Conservation (phyloP, 306 rosid species). For the Malus orientalis region DNA sequence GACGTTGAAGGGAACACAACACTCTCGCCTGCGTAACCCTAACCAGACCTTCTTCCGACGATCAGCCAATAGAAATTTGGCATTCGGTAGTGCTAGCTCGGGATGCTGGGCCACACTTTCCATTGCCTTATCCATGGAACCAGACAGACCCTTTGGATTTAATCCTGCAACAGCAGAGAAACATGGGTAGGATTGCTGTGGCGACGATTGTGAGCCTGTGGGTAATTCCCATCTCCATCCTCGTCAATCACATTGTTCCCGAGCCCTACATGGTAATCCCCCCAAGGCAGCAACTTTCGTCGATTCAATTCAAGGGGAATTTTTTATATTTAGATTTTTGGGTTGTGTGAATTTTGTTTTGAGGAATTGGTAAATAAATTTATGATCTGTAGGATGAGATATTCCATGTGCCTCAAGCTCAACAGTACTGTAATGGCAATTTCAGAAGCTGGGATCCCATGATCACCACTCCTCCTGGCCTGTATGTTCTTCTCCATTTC, state of each 20-base stretch:
- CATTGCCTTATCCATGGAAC: not conserved
- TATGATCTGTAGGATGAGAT: slow-evolving; percentile 75
- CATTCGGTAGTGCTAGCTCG: not conserved
- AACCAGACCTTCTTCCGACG: not conserved
- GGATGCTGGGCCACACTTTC: not conserved
- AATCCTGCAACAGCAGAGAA: not conserved
- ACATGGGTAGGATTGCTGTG: slow-evolving; percentile 61
- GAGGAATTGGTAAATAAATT: not conserved
- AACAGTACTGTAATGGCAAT: slow-evolving; percentile 69
- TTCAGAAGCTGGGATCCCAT: slow-evolving; percentile 95
- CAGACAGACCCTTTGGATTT: not conserved
- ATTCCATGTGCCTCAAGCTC: slow-evolving; percentile 79
- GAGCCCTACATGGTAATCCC: slow-evolving; percentile 69
- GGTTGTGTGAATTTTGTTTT: not conserved
- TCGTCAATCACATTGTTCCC: slow-evolving; percentile 56
- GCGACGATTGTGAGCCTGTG: slow-evolving; percentile 73
- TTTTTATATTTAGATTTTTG: not conserved
- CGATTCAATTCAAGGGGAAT: not conserved
- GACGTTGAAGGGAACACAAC: not conserved
- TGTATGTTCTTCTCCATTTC: slow-evolving; percentile 42
- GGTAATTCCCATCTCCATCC: slow-evolving; percentile 58
- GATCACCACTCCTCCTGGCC: slow-evolving; percentile 96
- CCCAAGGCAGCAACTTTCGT: not conserved
- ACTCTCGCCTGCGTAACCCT: not conserved
- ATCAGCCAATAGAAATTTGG: not conserved